A percentile compares a stretch with the other conserved stretches of the same genome.
These are phyloP conservation scores for Phytophthora citricola DNA, from an alignment of 352 stramenopile genomes.

Conservation along the genomic window DNA sequence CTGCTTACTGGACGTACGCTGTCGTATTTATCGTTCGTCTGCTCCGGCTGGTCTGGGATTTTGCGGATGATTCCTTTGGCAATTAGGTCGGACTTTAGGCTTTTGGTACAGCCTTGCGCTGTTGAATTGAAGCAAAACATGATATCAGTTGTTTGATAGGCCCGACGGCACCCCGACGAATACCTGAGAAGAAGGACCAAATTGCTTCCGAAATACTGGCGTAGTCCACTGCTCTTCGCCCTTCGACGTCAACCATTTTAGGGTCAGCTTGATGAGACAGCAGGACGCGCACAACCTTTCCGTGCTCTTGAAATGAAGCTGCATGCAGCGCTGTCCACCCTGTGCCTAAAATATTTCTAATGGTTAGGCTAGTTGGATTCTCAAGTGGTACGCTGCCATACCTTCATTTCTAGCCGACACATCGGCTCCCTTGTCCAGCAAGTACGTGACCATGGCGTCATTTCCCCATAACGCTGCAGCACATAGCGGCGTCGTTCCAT, in stretches of 20 bases:
- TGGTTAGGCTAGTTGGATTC: slow-evolving; percentile 4
- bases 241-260: slow-evolving; percentile 50
- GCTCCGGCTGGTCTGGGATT: slow-evolving; percentile 61
- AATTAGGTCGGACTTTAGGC: slow-evolving; percentile 61
- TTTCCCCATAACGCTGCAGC: slow-evolving; percentile 71
- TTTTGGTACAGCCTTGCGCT: slow-evolving; percentile 61
- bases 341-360: slow-evolving; percentile 39
- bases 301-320: slow-evolving; percentile 72
- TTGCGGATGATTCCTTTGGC: slow-evolving; percentile 74
- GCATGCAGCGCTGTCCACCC: slow-evolving; percentile 73
- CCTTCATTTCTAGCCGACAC: slow-evolving; percentile 65
- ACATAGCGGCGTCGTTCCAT: slow-evolving; percentile 70
- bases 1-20: slow-evolving; percentile 37
- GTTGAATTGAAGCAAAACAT: background rate
- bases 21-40: slow-evolving; percentile 58
- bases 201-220: slow-evolving; percentile 79
- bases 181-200: slow-evolving; percentile 73
- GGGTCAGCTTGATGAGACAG: slow-evolving; percentile 57
- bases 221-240: slow-evolving; percentile 64
- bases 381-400: slow-evolving; percentile 7
- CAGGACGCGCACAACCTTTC: slow-evolving; percentile 64
- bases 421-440: slow-evolving; percentile 63
- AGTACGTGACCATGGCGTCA: slow-evolving; percentile 65
- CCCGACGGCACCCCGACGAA: background rate
- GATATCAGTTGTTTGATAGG: too few relatives aligned